Percentiles rank a stretch among this genome's conserved stretches.
These are phyloP conservation scores for Sordariomycetes sp. DNA, from an alignment of 2,329 filamentous ascomycete species.

Conservation along the genomic window DNA sequence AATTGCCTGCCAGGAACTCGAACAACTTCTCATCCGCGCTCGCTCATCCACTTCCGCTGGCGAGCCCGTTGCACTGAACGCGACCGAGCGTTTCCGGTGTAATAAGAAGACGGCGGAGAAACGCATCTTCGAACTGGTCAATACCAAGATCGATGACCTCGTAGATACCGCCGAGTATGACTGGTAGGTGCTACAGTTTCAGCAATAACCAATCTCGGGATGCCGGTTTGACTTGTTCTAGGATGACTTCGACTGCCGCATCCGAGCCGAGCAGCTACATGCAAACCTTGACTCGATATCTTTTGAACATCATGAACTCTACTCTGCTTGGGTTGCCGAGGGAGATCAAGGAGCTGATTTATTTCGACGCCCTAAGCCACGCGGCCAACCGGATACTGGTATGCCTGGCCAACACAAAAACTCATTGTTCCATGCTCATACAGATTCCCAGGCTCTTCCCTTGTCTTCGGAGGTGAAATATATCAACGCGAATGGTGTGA, in stretches of 20 bases:
- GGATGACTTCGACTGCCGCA: conserved; percentile 42
- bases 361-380: conserved; percentile 90
- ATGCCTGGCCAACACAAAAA: conserved; percentile 11
- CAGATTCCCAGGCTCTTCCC: conserved; percentile 46
- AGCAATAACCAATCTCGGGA: not conserved
- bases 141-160: conserved; percentile 95
- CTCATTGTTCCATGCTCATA: conserved; percentile 8
- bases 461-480: conserved; percentile 66
- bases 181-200: conserved; percentile 40
- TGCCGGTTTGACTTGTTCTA: conserved; percentile 10
- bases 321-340: conserved; percentile 86
- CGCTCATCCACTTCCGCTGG: conserved; percentile 71
- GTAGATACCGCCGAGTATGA: conserved; percentile 97
- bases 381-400: conserved; percentile 77
- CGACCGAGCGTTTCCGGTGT: conserved; percentile 73
- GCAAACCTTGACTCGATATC: conserved; percentile 82
- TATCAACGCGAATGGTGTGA: conserved; percentile 79
- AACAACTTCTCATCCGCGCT: conserved; percentile 72
- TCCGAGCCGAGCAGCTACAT: conserved; percentile 83
- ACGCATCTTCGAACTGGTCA: conserved; percentile 95
- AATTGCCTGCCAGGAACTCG: conserved; percentile 78
- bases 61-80: conserved; percentile 64
- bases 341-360: conserved; percentile 94
- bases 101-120: conserved; percentile 96
- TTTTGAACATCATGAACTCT: conserved; percentile 93